These are phyloP conservation scores for Mucor circinelloides DNA, from an alignment of 371 early-diverging fungal species.

Conservation along the genomic window DNA sequence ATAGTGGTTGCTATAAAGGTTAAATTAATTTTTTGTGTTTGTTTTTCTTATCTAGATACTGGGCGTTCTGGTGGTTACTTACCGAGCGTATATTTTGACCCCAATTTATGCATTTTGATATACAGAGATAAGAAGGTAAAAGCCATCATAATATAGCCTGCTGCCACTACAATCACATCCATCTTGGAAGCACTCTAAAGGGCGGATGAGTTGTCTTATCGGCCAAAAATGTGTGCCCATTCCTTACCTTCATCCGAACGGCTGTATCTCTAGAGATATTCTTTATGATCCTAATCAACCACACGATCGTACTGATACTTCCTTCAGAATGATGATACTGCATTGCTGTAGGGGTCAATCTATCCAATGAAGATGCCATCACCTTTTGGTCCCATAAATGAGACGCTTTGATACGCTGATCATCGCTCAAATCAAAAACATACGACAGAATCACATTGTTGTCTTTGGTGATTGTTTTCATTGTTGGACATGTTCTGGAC, in stretches of 20 bases:
- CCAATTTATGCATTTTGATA: constrained; percentile 11
- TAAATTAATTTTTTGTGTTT: neutral
- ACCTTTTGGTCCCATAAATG: constrained; percentile 3
- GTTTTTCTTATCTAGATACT: neutral
- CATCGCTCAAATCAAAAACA: neutral
- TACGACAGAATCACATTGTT: neutral
- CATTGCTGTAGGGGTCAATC: neutral
- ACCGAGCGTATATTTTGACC: constrained; percentile 9
- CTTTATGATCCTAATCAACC: neutral
- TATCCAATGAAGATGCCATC: neutral
- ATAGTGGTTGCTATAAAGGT: neutral
- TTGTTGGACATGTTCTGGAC: neutral
- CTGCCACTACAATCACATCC: neutral
- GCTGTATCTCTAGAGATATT: constrained; percentile 2
- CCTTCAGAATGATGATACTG: neutral
- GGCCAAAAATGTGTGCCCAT: neutral
- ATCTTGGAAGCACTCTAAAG: constrained; percentile 4
- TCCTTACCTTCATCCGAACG: neutral
- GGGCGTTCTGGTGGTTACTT: neutral
- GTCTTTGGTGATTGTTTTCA: neutral
- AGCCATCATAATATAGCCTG: constrained; percentile 5
- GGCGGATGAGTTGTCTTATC: neutral
- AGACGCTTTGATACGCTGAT: neutral
- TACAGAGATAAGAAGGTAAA: constrained; percentile 11
- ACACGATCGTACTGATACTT: neutral